A percentile compares a stretch with the other conserved stretches of the same genome.
These are phyloP conservation scores for Irpex sp. DNA, from an alignment of 1,284 basidiomycete genomes.

Conservation along the genomic window DNA sequence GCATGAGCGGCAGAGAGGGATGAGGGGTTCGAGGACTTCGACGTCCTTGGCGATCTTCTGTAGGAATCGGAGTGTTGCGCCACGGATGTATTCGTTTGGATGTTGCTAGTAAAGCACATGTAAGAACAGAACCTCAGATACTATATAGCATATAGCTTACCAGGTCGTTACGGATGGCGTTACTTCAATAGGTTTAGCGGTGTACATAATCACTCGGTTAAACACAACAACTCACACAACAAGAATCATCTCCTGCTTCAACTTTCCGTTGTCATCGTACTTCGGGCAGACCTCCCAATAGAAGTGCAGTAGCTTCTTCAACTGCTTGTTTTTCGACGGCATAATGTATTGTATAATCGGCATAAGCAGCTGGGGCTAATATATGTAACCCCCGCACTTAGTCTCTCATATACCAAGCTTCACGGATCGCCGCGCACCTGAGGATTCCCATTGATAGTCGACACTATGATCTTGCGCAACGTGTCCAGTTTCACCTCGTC, in stretches of 20 bases:
- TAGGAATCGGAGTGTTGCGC: conserved; percentile 92
- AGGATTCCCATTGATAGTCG: conserved; percentile 93
- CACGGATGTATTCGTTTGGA: conserved; percentile 99
- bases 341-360: conserved; percentile 98
- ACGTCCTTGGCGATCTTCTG: conserved; percentile 93
- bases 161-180: conserved; percentile 96
- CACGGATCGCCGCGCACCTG: conserved; percentile 41
- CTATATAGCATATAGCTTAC: conserved; percentile 36
- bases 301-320: conserved; percentile 98
- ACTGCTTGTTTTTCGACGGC: conserved; percentile 92
- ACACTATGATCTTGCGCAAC: conserved; percentile 91
- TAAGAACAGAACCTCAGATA: not conserved
- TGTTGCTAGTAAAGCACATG: conserved; percentile 69
- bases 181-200: conserved; percentile 44
- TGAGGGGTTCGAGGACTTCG: conserved; percentile 93
- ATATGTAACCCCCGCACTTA: conserved; percentile 1
- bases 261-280: conserved; percentile 93
- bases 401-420: not conserved
- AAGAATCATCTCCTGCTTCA: conserved; percentile 99
- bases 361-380: conserved; percentile 88
- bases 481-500: conserved; percentile 98
- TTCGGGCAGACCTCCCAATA: conserved; percentile 99
- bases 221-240: conserved; percentile 70
- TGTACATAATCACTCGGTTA: not conserved
- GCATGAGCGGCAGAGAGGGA: conserved; percentile 90